Evolutionary conservation across 2,329 filamentous ascomycete genomes (phyloP), one percentile per base, ranked within the genome.

Genomic region (Pseudogymnoascus destructans): DNA sequence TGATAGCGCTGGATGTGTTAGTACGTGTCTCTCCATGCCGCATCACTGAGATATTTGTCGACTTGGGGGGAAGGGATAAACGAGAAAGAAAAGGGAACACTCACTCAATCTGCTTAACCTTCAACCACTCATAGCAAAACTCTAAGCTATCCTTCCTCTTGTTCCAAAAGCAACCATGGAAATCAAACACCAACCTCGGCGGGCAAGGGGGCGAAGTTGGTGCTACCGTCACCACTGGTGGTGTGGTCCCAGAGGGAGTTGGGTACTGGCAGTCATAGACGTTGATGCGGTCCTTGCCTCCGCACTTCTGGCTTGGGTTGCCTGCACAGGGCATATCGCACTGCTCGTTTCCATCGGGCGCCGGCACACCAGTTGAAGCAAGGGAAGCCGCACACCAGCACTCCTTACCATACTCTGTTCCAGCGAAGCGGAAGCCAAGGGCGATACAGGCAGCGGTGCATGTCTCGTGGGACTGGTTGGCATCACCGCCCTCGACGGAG

Each of bases 281-380:
- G 33, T 59, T 35, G 27, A 61, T 49, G 25, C 59, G 42, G 32
- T 62, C 59, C 17, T 52, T 40, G 7, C 61, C 60, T 23, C 60
- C 61, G 56, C 60, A 63, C 10, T 27, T 60, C 59, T 63, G 56
- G n/a, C 40, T 25, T 1, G 56, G 10, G 38, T 61, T 59, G 3
- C 61, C 61, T 30, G n/a, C 15, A 36, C 60, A 63, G 5, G 52
- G 23, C 60, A 63, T 63, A 27, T 61, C 54, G 30, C 61, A 63
- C 15, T 52, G 42, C n/a, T 52, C 42, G n/a, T 52, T 52, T 52
- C 61, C 61, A 55, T 62, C 59, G 3, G 59, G 57, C 11, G 61
- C 61, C n/a, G 59, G 59, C 11, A 33, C 38, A 25, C 59, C 59
- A 11, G 57, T 58, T 15, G 40, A 58, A 13, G 40, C 17, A 35